Evolutionary conservation across 1,284 basidiomycete species (phyloP).

Genomic region (Irpex lacteus): DNA sequence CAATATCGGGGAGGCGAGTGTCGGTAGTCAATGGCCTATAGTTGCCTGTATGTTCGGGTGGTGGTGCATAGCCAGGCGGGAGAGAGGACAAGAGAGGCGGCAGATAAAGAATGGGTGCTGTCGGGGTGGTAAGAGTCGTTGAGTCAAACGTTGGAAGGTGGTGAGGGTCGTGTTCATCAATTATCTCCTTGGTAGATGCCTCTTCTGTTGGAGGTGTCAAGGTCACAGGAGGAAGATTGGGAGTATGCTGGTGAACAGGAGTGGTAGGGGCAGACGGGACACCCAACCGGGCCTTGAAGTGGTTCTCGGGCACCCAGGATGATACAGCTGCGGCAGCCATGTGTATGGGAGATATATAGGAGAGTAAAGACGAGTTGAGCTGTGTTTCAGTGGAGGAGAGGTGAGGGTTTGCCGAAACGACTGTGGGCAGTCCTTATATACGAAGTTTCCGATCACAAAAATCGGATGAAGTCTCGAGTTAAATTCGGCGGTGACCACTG

Average conservation of each 20-base stretch:
- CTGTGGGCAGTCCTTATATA: not conserved
- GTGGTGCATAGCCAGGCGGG: slow-evolving; percentile 33
- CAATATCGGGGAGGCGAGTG: slow-evolving; percentile 79
- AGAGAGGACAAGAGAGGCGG: slow-evolving; percentile 79
- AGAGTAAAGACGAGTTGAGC: not conserved
- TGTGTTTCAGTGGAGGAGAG: not conserved
- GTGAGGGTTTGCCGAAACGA: not conserved
- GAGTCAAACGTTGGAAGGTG: slow-evolving; percentile 48
- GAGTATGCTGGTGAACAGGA: not conserved
- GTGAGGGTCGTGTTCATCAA: slow-evolving; percentile 47
- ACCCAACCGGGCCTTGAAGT: not conserved
- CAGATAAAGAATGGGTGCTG: slow-evolving; percentile 65
- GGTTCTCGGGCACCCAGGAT: slow-evolving; percentile 1
- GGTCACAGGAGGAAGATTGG: not conserved
- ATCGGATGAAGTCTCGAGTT: not conserved
- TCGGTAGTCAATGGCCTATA: slow-evolving; percentile 56
- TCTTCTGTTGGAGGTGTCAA: slow-evolving; percentile 8
- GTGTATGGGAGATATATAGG: not conserved
- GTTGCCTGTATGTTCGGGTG: slow-evolving; percentile 24
- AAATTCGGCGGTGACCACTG: not conserved
- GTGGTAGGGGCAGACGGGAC: not conserved
- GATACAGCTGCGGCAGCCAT: slow-evolving; percentile 5
- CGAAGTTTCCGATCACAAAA: not conserved
- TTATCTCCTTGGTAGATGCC: not conserved
- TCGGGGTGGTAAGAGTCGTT: slow-evolving; percentile 33